These are phyloP conservation scores for Aspergillaceae sp. DNA, from an alignment of 2,329 filamentous ascomycete genomes.

Conservation along the genomic window DNA sequence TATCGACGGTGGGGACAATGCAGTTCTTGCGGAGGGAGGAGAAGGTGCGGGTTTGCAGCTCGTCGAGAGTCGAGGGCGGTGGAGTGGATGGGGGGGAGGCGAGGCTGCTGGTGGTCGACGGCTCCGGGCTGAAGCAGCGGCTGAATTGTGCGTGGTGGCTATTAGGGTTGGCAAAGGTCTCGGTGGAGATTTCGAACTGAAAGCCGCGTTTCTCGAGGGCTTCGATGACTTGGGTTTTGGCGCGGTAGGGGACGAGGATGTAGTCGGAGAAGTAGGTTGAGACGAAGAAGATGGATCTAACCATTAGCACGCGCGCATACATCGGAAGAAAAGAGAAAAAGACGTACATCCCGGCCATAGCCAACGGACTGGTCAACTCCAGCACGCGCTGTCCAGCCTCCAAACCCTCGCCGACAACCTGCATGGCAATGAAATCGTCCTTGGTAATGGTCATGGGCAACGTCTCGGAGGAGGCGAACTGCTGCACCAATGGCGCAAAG, in stretches of 20 bases:
- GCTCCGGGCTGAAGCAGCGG: constrained; percentile 22
- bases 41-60: constrained; percentile 78
- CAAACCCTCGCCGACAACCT: constrained; percentile 80
- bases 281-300: constrained; percentile 87
- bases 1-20: constrained; percentile 64
- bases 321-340: not conserved
- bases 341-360: constrained; percentile 72
- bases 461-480: constrained; percentile 40
- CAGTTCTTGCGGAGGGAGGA: constrained; percentile 67
- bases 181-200: constrained; percentile 63
- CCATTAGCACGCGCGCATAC: not conserved
- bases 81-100: constrained; percentile 54
- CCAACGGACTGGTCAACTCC: constrained; percentile 82
- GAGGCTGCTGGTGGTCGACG: constrained; percentile 20
- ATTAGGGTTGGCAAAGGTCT: constrained; percentile 55
- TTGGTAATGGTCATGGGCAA: constrained; percentile 74
- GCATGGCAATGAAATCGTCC: constrained; percentile 80
- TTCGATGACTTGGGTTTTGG: constrained; percentile 63
- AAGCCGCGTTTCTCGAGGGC: constrained; percentile 74
- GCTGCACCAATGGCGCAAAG: constrained; percentile 62
- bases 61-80: constrained; percentile 65
- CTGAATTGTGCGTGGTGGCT: constrained; percentile 39
- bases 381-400: constrained; percentile 87
- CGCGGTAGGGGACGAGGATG: constrained; percentile 75
- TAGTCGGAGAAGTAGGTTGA: constrained; percentile 98